A percentile compares a stretch with the other conserved stretches of the same genome.
Conservation (phyloP, 306 rosid genomes). For the Begonia peltatifolia region DNA sequence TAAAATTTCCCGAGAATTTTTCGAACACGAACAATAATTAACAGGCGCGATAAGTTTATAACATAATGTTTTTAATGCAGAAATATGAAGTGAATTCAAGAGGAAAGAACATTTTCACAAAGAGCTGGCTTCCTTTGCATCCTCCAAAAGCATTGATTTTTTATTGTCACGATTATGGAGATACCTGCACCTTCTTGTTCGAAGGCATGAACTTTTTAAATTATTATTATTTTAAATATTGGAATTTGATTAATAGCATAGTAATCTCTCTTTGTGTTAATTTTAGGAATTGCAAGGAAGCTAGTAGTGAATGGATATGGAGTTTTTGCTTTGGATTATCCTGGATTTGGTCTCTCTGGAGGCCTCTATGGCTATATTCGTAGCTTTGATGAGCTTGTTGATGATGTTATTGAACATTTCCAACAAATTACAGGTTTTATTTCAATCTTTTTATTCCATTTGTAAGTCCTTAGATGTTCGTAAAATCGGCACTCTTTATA, state of each 20-base stretch:
- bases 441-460: slow-evolving; percentile 4
- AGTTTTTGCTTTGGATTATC: slow-evolving; percentile 91
- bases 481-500: too few relatives aligned
- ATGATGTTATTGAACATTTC: slow-evolving; percentile 65
- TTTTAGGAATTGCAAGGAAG: slow-evolving; percentile 74
- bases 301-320: slow-evolving; percentile 56
- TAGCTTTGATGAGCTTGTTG: slow-evolving; percentile 60
- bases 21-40: too few relatives aligned
- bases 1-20: too few relatives aligned
- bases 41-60: too few relatives aligned
- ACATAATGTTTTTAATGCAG: slow-evolving; percentile 15
- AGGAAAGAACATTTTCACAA: slow-evolving; percentile 57
- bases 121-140: slow-evolving; percentile 66
- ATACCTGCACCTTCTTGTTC: slow-evolving; percentile 84
- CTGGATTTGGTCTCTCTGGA: slow-evolving; percentile 92
- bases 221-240: too few relatives aligned
- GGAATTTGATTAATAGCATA: too few relatives aligned
- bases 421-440: slow-evolving; percentile 5
- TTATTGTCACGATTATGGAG: slow-evolving; percentile 90
- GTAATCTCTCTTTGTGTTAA: slow-evolving; percentile 1
- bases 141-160: slow-evolving; percentile 58
- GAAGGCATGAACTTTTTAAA: slow-evolving; percentile 49
- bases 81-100: slow-evolving; percentile 58
- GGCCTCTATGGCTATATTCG: slow-evolving; percentile 74
- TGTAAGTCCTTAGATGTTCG: neutral